Evolutionary conservation across 2,329 filamentous ascomycete genomes (phyloP).

Genomic region (Fonsecaea pugnacius): DNA sequence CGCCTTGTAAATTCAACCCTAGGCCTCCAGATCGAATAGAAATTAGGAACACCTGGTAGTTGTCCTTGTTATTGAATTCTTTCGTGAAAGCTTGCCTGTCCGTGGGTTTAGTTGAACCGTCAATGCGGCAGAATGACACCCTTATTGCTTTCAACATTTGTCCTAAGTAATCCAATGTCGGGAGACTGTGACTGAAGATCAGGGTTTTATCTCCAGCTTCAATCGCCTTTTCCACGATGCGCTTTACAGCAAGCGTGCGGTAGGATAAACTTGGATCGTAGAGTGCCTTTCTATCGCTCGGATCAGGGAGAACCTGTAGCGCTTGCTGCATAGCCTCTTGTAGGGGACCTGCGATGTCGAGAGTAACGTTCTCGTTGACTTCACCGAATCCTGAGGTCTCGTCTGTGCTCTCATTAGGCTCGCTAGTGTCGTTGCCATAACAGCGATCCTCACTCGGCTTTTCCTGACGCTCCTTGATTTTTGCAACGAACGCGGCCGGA

Average conservation of each 20-base stretch:
- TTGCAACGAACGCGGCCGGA: constrained; percentile 57
- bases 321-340: constrained; percentile 24
- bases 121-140: constrained; percentile 62
- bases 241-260: constrained; percentile 69
- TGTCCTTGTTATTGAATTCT: constrained; percentile 66
- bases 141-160: constrained; percentile 57
- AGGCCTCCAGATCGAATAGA: constrained; percentile 82
- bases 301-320: constrained; percentile 32
- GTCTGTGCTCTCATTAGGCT: constrained; percentile 13
- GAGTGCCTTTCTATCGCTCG: constrained; percentile 40
- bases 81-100: constrained; percentile 68
- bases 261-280: constrained; percentile 62
- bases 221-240: constrained; percentile 70
- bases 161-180: constrained; percentile 71
- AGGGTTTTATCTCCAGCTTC: constrained; percentile 72
- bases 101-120: constrained; percentile 64
- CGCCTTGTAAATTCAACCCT: constrained; percentile 80
- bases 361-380: constrained; percentile 16
- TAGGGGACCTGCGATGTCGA: constrained; percentile 23
- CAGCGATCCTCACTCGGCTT: constrained; percentile 23
- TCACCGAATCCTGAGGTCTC: constrained; percentile 21
- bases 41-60: constrained; percentile 69
- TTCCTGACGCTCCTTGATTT: constrained; percentile 49
- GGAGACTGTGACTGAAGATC: constrained; percentile 76
- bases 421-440: not conserved